Evolutionary conservation across 129 eudicot species (phyloP).

Genomic region (Centella asiatica): DNA sequence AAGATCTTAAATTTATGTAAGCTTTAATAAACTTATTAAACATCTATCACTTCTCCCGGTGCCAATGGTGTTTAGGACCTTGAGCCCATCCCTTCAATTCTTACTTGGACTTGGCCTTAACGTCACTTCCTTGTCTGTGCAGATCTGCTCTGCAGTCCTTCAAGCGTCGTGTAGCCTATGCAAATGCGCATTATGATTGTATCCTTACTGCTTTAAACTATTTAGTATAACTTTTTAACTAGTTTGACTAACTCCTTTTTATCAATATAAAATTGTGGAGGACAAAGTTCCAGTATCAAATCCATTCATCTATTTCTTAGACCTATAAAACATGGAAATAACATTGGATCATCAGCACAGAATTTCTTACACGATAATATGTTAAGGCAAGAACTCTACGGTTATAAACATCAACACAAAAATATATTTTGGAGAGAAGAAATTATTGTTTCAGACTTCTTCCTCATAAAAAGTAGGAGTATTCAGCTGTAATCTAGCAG

Average conservation of each 20-base stretch:
- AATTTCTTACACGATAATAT: too few species aligned
- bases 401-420: too few species aligned
- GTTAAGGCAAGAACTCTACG: too few species aligned
- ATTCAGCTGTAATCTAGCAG: too few species aligned
- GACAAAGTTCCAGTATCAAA: too few species aligned
- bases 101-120: neutral
- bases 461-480: too few species aligned
- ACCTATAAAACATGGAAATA: neutral
- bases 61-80: neutral
- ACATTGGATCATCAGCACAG: neutral
- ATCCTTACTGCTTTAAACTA: constrained; percentile 31
- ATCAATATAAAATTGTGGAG: too few species aligned
- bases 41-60: neutral
- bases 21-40: constrained; percentile 14
- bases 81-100: neutral
- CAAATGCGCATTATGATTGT: constrained; percentile 87
- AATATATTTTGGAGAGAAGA: too few species aligned
- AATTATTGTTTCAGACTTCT: too few species aligned
- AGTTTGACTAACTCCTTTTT: neutral
- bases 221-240: neutral
- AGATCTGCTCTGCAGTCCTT: constrained; percentile 90
- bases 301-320: too few species aligned
- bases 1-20: constrained; percentile 75
- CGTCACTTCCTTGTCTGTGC: constrained; percentile 16
- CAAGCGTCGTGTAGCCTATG: constrained; percentile 72